Conservation (phyloP, 371 early-diverging fungal species). For the Smittium culicis region DNA sequence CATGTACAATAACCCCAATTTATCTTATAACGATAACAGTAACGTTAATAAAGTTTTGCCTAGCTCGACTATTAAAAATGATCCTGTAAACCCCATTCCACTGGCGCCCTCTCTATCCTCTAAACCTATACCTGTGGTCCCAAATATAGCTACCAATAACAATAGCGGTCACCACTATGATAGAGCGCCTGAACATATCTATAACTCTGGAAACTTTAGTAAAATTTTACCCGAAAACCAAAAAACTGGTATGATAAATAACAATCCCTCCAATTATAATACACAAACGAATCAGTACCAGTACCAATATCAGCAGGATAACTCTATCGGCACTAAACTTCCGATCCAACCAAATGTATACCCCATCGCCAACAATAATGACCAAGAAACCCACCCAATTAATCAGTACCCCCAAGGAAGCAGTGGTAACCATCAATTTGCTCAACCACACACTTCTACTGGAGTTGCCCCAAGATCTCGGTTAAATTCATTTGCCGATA, state of each 20-base stretch:
- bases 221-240: not conserved
- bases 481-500: not conserved
- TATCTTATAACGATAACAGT: not conserved
- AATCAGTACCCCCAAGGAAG: not conserved
- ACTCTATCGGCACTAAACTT: not conserved
- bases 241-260: not conserved
- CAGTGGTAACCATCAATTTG: not conserved
- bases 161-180: not conserved
- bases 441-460: not conserved
- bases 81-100: not conserved
- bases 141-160: not conserved
- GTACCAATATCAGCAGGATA: not conserved
- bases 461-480: not conserved
- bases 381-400: not conserved
- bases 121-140: not conserved
- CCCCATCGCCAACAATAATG: not conserved
- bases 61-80: not conserved
- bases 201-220: not conserved
- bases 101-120: not conserved
- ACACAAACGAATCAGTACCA: not conserved
- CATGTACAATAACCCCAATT: not conserved
- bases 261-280: not conserved
- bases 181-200: not conserved
- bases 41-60: not conserved
- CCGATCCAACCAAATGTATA: not conserved